Conservation (phyloP, 805 yeast species). For the Candida stauntonica region DNA sequence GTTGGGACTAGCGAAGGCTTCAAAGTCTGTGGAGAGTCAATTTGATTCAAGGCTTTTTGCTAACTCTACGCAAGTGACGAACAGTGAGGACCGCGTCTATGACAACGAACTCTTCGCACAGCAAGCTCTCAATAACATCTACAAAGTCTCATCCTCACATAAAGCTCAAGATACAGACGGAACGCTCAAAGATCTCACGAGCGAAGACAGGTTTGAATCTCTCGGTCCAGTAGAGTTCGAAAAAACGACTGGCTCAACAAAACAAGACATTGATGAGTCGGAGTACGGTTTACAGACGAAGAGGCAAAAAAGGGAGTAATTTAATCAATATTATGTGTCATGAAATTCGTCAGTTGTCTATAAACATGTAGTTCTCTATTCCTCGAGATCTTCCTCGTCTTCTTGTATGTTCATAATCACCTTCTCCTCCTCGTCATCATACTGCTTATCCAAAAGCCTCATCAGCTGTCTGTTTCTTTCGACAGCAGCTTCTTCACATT, state of each 20-base stretch:
- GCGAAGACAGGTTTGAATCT: conserved; percentile 21
- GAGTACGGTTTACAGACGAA: conserved; percentile 25
- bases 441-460: conserved; percentile 16
- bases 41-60: conserved; percentile 59
- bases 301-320: conserved; percentile 13
- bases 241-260: conserved; percentile 21
- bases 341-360: neutral
- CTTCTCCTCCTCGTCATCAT: conserved; percentile 17
- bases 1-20: conserved; percentile 42
- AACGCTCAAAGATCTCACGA: conserved; percentile 12
- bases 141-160: conserved; percentile 33
- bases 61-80: conserved; percentile 37
- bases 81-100: conserved; percentile 47
- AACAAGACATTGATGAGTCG: conserved; percentile 9
- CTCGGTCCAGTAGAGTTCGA: conserved; percentile 46
- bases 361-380: neutral
- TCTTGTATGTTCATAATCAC: conserved; percentile 17
- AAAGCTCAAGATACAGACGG: conserved; percentile 21
- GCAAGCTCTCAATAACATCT: conserved; percentile 46
- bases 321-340: neutral
- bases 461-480: conserved; percentile 36
- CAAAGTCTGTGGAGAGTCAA: conserved; percentile 35
- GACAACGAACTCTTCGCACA: conserved; percentile 56
- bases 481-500: conserved; percentile 70
- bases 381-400: conserved; percentile 20